Evolutionary conservation across 106 monocot species (phyloP).

Genomic region (Dioscorea alata): DNA sequence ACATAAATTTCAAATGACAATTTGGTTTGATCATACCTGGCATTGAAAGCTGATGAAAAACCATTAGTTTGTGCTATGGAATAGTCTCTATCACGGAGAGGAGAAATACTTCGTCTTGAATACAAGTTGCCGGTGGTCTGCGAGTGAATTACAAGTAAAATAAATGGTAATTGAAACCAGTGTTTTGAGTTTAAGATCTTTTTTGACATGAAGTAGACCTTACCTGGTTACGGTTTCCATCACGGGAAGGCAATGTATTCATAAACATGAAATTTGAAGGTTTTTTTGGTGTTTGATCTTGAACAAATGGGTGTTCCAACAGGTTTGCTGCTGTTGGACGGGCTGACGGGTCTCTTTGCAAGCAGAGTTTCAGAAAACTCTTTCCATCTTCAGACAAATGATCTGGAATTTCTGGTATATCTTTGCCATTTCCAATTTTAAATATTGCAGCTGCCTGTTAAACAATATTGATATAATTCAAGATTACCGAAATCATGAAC

Average conservation of each 20-base stretch:
- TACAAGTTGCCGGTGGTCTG: conserved; percentile 25
- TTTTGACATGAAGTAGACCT: neutral
- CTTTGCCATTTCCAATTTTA: conserved; percentile 97
- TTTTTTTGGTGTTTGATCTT: conserved; percentile 37
- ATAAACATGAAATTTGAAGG: conserved; percentile 21
- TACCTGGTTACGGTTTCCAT: conserved; percentile 37
- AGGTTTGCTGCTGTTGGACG: conserved; percentile 72
- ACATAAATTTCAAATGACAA: neutral
- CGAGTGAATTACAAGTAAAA: conserved; percentile 6
- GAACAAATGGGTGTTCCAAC: conserved; percentile 87
- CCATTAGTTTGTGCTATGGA: conserved; percentile 12
- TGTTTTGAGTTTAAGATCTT: neutral
- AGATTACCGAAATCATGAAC: too few relatives aligned
- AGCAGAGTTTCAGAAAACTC: conserved; percentile 65
- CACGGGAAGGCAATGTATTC: conserved; percentile 29
- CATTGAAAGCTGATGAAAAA: conserved; percentile 21
- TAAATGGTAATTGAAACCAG: neutral
- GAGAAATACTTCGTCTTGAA: conserved; percentile 43
- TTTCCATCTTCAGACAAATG: conserved; percentile 75
- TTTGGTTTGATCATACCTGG: conserved; percentile 22
- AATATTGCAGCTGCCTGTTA: conserved; percentile 90
- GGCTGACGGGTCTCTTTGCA: conserved; percentile 75
- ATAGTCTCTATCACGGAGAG: conserved; percentile 38
- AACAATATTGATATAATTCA: too few relatives aligned
- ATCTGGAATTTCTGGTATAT: conserved; percentile 88